Conservation (phyloP, 805 yeast genomes). For the Candida nemodendra region DNA sequence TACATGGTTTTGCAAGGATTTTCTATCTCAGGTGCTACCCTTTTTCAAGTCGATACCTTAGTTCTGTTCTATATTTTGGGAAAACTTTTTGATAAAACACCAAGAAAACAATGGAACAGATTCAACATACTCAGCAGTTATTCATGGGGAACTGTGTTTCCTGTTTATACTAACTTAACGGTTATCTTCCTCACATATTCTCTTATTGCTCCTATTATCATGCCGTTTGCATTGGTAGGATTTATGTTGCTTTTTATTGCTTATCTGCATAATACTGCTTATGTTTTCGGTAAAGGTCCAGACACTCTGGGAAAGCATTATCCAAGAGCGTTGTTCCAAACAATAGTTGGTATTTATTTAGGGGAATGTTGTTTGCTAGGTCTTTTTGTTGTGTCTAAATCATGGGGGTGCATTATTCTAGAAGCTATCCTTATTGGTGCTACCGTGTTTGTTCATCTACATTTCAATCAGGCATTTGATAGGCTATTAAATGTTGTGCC, state of each 20-base stretch:
- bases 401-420: constrained; percentile 91
- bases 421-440: constrained; percentile 62
- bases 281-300: constrained; percentile 62
- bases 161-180: constrained; percentile 70
- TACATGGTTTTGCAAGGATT: constrained; percentile 70
- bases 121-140: constrained; percentile 51
- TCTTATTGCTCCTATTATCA: constrained; percentile 78
- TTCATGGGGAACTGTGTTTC: constrained; percentile 76
- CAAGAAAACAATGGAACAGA: constrained; percentile 65
- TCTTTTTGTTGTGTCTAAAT: constrained; percentile 82
- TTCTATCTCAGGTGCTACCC: constrained; percentile 60
- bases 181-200: constrained; percentile 67
- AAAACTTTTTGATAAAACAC: constrained; percentile 54
- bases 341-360: constrained; percentile 81
- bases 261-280: constrained; percentile 72
- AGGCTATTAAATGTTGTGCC: constrained; percentile 59
- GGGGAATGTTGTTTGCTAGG: constrained; percentile 88
- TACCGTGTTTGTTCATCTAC: constrained; percentile 69
- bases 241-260: constrained; percentile 75
- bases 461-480: constrained; percentile 65
- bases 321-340: constrained; percentile 86
- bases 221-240: constrained; percentile 69
- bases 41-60: constrained; percentile 60
- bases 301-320: constrained; percentile 82
- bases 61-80: constrained; percentile 61